A percentile compares a stretch with the other conserved stretches of the same genome.
These are phyloP conservation scores for Phytophthora brassicae DNA, from an alignment of 352 stramenopile genomes.

Conservation along the genomic window DNA sequence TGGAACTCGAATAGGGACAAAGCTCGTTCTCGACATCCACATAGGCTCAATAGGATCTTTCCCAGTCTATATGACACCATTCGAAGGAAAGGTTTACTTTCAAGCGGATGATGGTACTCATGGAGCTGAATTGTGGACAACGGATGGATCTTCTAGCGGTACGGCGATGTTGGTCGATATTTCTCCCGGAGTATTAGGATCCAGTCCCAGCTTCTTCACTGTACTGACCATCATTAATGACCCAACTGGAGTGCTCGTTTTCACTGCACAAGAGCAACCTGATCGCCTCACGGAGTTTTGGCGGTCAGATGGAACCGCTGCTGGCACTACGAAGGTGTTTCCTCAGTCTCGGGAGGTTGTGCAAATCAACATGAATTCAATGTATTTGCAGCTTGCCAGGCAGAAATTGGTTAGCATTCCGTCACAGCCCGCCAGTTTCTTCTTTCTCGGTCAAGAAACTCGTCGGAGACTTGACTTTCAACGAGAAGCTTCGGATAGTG, in stretches of 20 bases:
- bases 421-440: constrained; percentile 17
- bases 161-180: constrained; percentile 71
- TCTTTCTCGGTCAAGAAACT: constrained; percentile 21
- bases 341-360: constrained; percentile 36
- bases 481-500: neutral
- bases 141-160: constrained; percentile 48
- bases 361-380: constrained; percentile 30
- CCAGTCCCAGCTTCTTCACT: constrained; percentile 45
- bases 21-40: constrained; percentile 65
- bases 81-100: constrained; percentile 60
- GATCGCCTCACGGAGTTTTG: constrained; percentile 51
- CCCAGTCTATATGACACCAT: constrained; percentile 59
- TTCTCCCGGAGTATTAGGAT: constrained; percentile 36
- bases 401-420: constrained; percentile 15
- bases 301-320: constrained; percentile 48
- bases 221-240: constrained; percentile 19
- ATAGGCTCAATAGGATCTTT: constrained; percentile 40
- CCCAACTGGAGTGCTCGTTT: constrained; percentile 18
- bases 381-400: constrained; percentile 27
- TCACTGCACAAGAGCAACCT: constrained; percentile 40
- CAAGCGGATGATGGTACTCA: constrained; percentile 77
- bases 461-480: neutral
- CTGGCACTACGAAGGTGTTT: constrained; percentile 41
- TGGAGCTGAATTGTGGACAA: constrained; percentile 81
- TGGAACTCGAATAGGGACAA: constrained; percentile 48